phyloP scores from a whole-genome alignment of 768 basidiomycete species.

The Cystofilobasidium macerans region DNA sequence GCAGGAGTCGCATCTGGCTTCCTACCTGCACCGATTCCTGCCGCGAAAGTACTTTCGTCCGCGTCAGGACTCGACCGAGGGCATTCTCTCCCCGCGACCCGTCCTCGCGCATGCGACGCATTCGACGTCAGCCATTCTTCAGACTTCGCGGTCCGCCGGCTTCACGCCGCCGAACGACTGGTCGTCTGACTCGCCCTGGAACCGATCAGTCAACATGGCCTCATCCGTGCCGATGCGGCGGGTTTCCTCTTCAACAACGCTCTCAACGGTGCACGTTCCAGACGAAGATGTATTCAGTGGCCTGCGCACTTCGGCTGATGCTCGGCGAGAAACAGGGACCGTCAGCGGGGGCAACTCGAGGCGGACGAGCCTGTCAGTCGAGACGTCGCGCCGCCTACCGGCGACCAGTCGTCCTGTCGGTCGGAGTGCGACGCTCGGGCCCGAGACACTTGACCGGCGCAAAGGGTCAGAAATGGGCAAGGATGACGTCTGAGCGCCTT shows the following conservation, averaged over 20 bases:
- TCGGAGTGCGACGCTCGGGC: neutral
- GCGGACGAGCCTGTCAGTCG: neutral
- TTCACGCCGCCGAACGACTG: neutral
- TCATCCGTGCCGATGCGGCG: neutral
- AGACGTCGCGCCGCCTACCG: neutral
- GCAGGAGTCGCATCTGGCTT: neutral
- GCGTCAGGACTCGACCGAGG: conserved; percentile 3
- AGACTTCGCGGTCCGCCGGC: neutral
- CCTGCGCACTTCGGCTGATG: neutral
- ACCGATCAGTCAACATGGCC: neutral
- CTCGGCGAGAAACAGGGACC: too few relatives aligned
- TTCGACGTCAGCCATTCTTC: neutral
- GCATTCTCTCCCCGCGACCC: conserved; percentile 11
- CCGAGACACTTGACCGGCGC: neutral
- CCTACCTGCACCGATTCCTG: conserved; percentile 12
- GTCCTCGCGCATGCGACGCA: neutral
- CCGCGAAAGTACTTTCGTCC: conserved; percentile 13
- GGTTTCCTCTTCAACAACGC: neutral
- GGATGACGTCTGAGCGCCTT: too few relatives aligned
- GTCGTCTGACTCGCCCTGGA: neutral
- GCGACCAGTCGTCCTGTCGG: neutral
- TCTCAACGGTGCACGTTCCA: neutral
- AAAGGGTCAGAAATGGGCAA: too few relatives aligned
- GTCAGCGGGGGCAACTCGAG: neutral
- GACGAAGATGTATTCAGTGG: neutral